Evolutionary conservation across 148 eudicot species (phyloP).

Genomic region (Beta vulgaris): DNA sequence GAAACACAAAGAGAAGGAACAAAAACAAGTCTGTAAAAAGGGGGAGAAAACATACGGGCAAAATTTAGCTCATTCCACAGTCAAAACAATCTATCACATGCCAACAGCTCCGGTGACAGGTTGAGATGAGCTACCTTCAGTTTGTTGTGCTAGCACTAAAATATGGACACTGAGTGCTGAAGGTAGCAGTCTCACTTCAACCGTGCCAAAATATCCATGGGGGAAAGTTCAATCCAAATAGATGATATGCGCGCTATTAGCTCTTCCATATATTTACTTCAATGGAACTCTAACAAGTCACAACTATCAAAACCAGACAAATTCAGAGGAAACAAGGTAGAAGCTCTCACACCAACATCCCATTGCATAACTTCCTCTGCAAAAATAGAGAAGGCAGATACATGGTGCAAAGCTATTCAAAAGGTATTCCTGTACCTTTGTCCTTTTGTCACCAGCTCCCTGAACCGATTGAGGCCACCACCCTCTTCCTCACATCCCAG

Average conservation of each 20-base stretch:
- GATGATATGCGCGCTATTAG: not conserved
- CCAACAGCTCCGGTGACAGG: not conserved
- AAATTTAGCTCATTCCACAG: not conserved
- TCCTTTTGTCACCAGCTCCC: constrained; percentile 14
- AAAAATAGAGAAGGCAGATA: not conserved
- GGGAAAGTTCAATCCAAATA: not conserved
- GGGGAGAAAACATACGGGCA: not conserved
- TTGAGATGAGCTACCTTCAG: not conserved
- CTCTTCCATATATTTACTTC: not conserved
- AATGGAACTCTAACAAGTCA: not conserved
- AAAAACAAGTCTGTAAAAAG: no score
- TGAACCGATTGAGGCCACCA: not conserved
- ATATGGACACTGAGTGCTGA: not conserved
- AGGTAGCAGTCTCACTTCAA: constrained; percentile 7
- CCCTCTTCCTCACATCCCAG: not conserved
- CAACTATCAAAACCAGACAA: not conserved
- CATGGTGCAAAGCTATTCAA: constrained; percentile 3
- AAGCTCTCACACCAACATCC: not conserved
- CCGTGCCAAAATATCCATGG: not conserved
- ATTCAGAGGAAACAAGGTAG: not conserved
- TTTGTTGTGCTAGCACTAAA: not conserved
- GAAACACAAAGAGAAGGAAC: not conserved
- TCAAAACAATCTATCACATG: not conserved
- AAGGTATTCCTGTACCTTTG: constrained; percentile 1
- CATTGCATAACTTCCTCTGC: constrained; percentile 5